Base-by-base conservation (phyloP, 352 stramenopile species). In the Phytophthora lateralis region DNA sequence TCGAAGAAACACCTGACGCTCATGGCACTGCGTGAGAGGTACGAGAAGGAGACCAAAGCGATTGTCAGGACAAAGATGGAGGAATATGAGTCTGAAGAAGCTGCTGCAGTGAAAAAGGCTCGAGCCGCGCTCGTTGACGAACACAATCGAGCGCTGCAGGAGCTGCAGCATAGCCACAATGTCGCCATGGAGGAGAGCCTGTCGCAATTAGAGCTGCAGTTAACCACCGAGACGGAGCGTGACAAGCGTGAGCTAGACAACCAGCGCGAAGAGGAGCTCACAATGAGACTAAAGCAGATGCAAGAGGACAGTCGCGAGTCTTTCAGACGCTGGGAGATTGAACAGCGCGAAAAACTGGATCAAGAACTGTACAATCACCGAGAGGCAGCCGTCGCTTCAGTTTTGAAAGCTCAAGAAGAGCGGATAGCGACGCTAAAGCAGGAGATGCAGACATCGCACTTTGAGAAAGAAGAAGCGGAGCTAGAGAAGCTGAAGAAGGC, bases 401-500 rank as follows among this genome's bases (percentile, higher is more conserved):
- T 78, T 35, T 46, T 89, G 11, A 69, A 73, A 17, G 48, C 71
- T 0, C 79, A 88, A 37, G 82, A 91, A 59, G 37, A 69, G 11
- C 69, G 63, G 58, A 85, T 75, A 14, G 62, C 58, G 37, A 60
- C 65, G 1, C n/a, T 89, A 9, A 82, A 76, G 45, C 62, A 61
- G 15, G 65, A 86, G 29, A 48, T 89, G 3, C 66, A 88, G 27
- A 24, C 65, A 3, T 62, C 63, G 10, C 68, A 86, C 24, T 12
- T 32, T 6, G 49, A 67, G 17, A 84, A 84, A 32, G 66, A 89
- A 52, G 49, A 68, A 48, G 34, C 42, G 4, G 79, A 88, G 53
- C 44, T 91, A 35, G 58, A 84, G 17, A 89, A 91, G 52, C 58
- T 91, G 20, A 66, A 76, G 15, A 86, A 82, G 41, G 80, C 74